phyloP scores from a whole-genome alignment of 2,329 filamentous ascomycete genomes.

The Fusarium haematococcum region DNA sequence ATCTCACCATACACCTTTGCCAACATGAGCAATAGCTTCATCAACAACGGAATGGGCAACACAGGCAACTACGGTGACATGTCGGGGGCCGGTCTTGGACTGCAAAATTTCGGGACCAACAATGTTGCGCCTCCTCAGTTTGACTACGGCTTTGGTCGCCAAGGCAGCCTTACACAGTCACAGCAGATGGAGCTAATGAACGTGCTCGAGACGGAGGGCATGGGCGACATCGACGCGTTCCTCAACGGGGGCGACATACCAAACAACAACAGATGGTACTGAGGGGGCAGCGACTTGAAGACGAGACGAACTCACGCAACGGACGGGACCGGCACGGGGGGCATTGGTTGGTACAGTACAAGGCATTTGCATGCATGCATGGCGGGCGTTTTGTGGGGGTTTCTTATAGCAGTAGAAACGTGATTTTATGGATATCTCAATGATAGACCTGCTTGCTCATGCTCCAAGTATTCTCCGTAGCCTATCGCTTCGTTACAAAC shows the following conservation, averaged over 20 bases:
- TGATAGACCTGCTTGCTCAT: constrained; percentile 14
- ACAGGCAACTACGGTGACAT: constrained; percentile 47
- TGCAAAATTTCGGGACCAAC: constrained; percentile 47
- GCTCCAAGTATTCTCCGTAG: constrained; percentile 14
- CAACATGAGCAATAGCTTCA: constrained; percentile 56
- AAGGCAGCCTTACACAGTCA: constrained; percentile 80
- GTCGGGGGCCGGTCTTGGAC: constrained; percentile 46
- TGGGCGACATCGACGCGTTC: constrained; percentile 71
- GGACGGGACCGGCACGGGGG: constrained; percentile 10
- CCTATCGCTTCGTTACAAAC: not conserved
- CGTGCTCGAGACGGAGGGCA: constrained; percentile 77
- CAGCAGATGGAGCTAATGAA: constrained; percentile 88
- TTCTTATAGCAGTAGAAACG: constrained; percentile 32
- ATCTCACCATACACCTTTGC: constrained; percentile 65
- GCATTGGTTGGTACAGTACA: not conserved
- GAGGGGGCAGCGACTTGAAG: constrained; percentile 1
- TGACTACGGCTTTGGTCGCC: constrained; percentile 60
- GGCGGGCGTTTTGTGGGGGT: constrained; percentile 24
- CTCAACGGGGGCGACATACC: constrained; percentile 56
- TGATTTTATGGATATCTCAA: constrained; percentile 13
- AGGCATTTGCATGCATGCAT: constrained; percentile 1
- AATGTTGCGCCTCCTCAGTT: constrained; percentile 43
- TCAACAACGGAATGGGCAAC: constrained; percentile 51
- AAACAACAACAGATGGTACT: constrained; percentile 50
- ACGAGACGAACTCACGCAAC: constrained; percentile 15